These are phyloP conservation scores for Colletotrichum australisinense DNA, from an alignment of 2,329 filamentous ascomycete genomes.

Conservation along the genomic window DNA sequence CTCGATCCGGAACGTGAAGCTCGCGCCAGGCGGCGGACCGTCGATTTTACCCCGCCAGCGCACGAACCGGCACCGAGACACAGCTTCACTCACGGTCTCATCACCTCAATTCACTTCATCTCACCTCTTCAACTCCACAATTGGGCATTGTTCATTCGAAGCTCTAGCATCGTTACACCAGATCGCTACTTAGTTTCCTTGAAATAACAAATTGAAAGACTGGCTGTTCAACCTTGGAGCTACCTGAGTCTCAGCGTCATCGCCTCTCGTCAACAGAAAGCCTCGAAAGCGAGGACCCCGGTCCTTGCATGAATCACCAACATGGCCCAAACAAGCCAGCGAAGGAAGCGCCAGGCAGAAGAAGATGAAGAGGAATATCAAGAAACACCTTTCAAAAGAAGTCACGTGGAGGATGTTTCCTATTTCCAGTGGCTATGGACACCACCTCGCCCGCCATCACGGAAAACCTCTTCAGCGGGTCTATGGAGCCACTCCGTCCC, in stretches of 20 bases:
- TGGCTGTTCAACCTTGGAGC: neutral
- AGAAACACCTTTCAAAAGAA: conserved; percentile 8
- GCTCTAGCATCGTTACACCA: neutral
- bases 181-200: neutral
- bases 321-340: conserved; percentile 22
- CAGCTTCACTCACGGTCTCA: neutral
- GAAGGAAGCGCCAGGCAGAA: conserved; percentile 21
- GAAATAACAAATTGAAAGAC: no score
- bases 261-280: neutral
- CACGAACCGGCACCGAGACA: conserved; percentile 17
- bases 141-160: neutral
- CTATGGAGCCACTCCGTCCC: conserved; percentile 19
- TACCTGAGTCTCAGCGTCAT: neutral
- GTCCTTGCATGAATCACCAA: conserved; percentile 3
- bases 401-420: neutral
- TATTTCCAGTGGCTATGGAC: conserved; percentile 29
- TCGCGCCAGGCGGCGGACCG: conserved; percentile 25
- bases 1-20: conserved; percentile 27
- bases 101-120: neutral
- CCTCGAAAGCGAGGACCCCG: neutral
- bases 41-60: conserved; percentile 20
- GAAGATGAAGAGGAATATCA: conserved; percentile 6
- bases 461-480: neutral
- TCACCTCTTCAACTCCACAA: neutral
- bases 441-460: neutral